Percentiles rank a stretch among this genome's conserved stretches.
phyloP scores from a whole-genome alignment of 345 rosid species.

The Lepidium africanum region DNA sequence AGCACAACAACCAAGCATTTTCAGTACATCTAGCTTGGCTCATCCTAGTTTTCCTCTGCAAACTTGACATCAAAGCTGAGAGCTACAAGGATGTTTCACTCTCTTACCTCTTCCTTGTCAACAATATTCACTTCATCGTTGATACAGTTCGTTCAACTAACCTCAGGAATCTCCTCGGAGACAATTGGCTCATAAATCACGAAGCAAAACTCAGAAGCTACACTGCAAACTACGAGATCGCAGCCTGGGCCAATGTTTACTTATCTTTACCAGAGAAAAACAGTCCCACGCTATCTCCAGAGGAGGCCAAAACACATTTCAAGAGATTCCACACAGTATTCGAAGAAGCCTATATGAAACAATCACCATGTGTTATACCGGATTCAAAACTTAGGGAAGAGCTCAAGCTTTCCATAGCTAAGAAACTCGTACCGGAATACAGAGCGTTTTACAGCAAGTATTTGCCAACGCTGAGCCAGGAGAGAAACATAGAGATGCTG shows the following conservation, averaged over 20 bases:
- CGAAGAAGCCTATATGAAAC: constrained; percentile 56
- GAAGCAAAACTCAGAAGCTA: constrained; percentile 47
- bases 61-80: constrained; percentile 58
- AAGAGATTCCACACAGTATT: constrained; percentile 49
- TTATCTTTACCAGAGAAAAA: constrained; percentile 36
- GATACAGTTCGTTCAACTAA: constrained; percentile 40
- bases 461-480: constrained; percentile 19
- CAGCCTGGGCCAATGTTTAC: constrained; percentile 60
- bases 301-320: constrained; percentile 39
- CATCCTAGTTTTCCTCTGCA: constrained; percentile 58
- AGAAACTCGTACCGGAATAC: constrained; percentile 48
- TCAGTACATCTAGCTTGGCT: constrained; percentile 61
- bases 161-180: constrained; percentile 53
- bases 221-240: constrained; percentile 41
- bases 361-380: constrained; percentile 41
- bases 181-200: constrained; percentile 54
- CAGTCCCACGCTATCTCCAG: constrained; percentile 22
- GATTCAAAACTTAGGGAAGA: constrained; percentile 53
- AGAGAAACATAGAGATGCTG: constrained; percentile 28
- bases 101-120: constrained; percentile 70
- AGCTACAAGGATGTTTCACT: constrained; percentile 53
- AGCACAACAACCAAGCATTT: constrained; percentile 24
- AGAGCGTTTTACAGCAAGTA: constrained; percentile 39
- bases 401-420: constrained; percentile 50
- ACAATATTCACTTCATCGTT: constrained; percentile 53